Conservation (phyloP, 2,329 filamentous ascomycete genomes). For the Calcarisporium arbuscula region DNA sequence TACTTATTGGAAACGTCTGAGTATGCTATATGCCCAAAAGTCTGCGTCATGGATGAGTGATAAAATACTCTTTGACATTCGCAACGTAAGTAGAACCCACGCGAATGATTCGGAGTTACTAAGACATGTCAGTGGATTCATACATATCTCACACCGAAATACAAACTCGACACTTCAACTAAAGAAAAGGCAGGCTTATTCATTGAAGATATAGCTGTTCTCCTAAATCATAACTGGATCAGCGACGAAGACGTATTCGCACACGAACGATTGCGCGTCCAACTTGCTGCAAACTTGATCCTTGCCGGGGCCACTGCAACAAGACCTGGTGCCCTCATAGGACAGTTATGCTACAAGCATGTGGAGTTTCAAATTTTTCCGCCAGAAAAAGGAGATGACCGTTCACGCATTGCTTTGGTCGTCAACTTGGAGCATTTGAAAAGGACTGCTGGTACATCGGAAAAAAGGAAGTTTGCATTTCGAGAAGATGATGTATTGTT, state of each 20-base stretch:
- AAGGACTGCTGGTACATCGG: too few species aligned
- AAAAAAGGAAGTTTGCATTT: too few species aligned
- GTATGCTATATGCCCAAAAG: slow-evolving; percentile 3
- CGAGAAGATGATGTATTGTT: too few species aligned
- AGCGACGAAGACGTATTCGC: slow-evolving; percentile 15
- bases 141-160: slow-evolving; percentile 7
- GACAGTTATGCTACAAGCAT: slow-evolving; percentile 16
- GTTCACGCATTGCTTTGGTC: too few species aligned
- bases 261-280: slow-evolving; percentile 17
- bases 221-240: slow-evolving; percentile 16
- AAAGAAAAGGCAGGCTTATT: slow-evolving; percentile 16
- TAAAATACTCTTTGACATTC: background rate
- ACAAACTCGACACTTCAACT: slow-evolving; percentile 14
- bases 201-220: slow-evolving; percentile 16
- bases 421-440: too few species aligned
- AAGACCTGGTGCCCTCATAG: slow-evolving; percentile 17
- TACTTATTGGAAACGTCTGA: slow-evolving; percentile 1
- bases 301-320: slow-evolving; percentile 16
- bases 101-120: slow-evolving; percentile 3
- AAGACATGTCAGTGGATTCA: slow-evolving; percentile 13
- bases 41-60: background rate
- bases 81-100: background rate
- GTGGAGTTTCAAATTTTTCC: slow-evolving; percentile 20
- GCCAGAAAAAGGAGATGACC: too few species aligned
- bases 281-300: slow-evolving; percentile 14